Evolutionary conservation across 805 yeast species (phyloP), one percentile per base, ranked within the genome.

Genomic region (Blastobotrys terrestris): DNA sequence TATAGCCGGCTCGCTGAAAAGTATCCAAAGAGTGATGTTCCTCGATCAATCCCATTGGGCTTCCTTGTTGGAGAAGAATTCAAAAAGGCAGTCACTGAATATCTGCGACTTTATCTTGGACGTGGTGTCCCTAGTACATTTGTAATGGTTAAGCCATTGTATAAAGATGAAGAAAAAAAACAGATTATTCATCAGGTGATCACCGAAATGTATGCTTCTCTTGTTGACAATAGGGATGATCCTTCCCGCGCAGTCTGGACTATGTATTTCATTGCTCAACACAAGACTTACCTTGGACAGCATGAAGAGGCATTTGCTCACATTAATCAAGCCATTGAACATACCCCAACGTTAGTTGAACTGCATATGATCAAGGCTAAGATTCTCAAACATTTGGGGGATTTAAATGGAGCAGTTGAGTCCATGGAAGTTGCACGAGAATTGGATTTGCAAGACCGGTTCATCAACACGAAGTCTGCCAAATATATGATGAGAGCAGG

Each of bases 121-220:
- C 78, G 89, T 52, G 95, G 96, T 42, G 94, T 90, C 35, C 98
- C 98, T 3, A 87, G 97, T 0, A 78, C 94, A 3, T 94, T 91
- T 70, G 85, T 85, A 52, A 85, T 87, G 60, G 80, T 94, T 48
- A 90, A 91, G 69, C 87, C 95, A 1, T 74, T 90, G 58, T 88
- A 87, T 70, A 76, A 72, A 52, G 77, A 74, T 48, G 55, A 59
- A 7, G 73, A 65, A 47, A 73, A 70, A 60, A 65, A 67, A 16
- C 57, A 60, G 6, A 58, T 75, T 2, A 76, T 87, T 53, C 81
- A 77, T 54, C 65, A 76, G 35, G 70, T 86, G 53, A 87, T 83
- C 8, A 57, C 68, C 44, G 77, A 78, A 2, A 83, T 79, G 57
- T 71, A 72, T 49, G 62, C 60, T 2, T 56, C 66, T 3, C 31